Percentiles rank a stretch among this genome's conserved stretches.
Conservation (phyloP, 768 basidiomycete genomes). For the Russula compacta region DNA sequence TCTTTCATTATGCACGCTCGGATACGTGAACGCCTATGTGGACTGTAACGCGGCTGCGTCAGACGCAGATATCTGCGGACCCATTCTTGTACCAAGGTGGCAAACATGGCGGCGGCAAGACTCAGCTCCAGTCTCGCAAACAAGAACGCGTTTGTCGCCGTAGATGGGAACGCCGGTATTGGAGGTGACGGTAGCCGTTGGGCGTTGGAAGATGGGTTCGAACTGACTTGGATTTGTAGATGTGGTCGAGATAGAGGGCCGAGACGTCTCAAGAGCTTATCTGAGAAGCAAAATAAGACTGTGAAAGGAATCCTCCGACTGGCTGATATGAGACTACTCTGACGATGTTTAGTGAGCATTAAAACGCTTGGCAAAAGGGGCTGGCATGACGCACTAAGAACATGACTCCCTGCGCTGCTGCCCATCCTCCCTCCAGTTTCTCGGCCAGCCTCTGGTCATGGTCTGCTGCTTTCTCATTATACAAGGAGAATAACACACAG, state of each 20-base stretch:
- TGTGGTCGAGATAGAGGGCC: not conserved
- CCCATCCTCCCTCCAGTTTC: constrained; percentile 3
- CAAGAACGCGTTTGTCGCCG: not conserved
- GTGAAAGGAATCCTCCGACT: not conserved
- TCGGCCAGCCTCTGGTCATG: not conserved
- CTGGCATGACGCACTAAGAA: not conserved
- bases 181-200: not conserved
- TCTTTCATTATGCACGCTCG: constrained; percentile 1
- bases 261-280: not conserved
- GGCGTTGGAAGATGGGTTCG: not conserved
- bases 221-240: not conserved
- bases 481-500: not conserved
- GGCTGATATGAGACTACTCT: constrained; percentile 5
- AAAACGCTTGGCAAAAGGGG: not conserved
- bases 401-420: not conserved
- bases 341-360: not conserved
- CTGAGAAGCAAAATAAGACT: not conserved
- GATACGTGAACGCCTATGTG: not conserved
- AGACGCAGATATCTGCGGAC: not conserved
- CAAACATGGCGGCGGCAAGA: not conserved
- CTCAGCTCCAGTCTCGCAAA: not conserved
- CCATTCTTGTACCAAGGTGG: constrained; percentile 4
- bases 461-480: not conserved
- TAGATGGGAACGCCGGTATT: not conserved
- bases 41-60: not conserved